These are phyloP conservation scores for Alternaria consortialis DNA, from an alignment of 2,329 filamentous ascomycete species.

Conservation along the genomic window DNA sequence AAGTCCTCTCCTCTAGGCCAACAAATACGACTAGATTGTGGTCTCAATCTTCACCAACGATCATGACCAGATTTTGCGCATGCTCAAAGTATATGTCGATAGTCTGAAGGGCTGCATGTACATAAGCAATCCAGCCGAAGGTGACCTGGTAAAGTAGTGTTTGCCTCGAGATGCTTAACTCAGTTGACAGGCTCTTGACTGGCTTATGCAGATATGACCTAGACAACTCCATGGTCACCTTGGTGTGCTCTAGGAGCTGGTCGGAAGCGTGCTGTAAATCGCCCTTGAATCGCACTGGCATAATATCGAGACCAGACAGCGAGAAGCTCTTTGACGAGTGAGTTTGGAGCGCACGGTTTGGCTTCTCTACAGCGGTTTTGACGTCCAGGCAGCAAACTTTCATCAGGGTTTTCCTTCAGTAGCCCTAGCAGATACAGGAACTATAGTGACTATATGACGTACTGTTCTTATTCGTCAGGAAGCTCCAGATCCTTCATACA, in stretches of 20 bases:
- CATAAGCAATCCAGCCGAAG: neutral
- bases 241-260: neutral
- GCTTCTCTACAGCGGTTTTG: neutral
- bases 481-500: no score
- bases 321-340: neutral
- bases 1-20: neutral
- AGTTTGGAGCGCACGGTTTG: neutral
- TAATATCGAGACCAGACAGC: neutral
- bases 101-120: neutral
- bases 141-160: conserved; percentile 3
- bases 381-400: neutral
- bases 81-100: conserved; percentile 2
- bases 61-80: conserved; percentile 1
- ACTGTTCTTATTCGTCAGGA: no score
- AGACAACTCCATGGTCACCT: neutral
- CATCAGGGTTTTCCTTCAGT: neutral
- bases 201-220: neutral
- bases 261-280: neutral
- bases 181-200: conserved; percentile 1
- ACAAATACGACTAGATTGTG: neutral
- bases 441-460: neutral
- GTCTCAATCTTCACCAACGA: neutral
- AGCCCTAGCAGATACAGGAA: neutral
- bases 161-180: neutral
- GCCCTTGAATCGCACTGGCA: conserved; percentile 4